Evolutionary conservation across 495 filamentous ascomycete genomes (phyloP).

Genomic region (Podospora anserina): DNA sequence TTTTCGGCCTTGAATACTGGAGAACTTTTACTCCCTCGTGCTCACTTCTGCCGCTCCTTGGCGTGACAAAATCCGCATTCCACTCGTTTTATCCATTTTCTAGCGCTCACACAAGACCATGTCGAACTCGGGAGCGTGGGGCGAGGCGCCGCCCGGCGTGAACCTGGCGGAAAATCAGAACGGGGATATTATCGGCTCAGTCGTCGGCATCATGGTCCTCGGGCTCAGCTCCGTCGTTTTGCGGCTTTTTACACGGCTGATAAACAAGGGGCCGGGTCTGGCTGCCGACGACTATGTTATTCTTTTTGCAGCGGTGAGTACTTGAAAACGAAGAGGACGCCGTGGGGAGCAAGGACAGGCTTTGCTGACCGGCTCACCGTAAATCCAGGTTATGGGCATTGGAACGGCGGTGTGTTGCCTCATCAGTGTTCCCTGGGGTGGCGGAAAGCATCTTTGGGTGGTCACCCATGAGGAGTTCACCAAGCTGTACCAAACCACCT

Average conservation of each 20-base stretch:
- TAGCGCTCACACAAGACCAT: conserved; percentile 10
- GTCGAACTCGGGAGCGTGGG: conserved; percentile 22
- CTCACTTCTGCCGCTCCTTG: not conserved
- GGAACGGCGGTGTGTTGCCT: conserved; percentile 26
- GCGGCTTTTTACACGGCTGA: conserved; percentile 17
- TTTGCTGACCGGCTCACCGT: conserved; percentile 1
- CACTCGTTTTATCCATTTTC: not conserved
- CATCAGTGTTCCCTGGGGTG: conserved; percentile 21
- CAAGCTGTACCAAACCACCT: conserved; percentile 26
- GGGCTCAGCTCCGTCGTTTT: conserved; percentile 19
- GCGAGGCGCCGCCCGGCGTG: conserved; percentile 16
- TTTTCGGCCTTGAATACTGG: not conserved
- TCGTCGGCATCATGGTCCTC: conserved; percentile 22
- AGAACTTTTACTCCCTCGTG: not conserved
- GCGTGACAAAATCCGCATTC: not conserved
- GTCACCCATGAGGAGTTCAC: conserved; percentile 20
- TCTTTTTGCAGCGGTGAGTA: conserved; percentile 20
- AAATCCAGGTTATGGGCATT: conserved; percentile 18
- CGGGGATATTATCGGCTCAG: conserved; percentile 21
- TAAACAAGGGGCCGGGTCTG: conserved; percentile 20
- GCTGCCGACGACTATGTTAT: conserved; percentile 25
- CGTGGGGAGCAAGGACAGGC: not conserved
- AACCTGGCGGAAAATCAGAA: conserved; percentile 23
- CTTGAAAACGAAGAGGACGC: not conserved
- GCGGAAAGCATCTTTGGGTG: conserved; percentile 26